These are phyloP conservation scores for Hypomontagnella monticulosa DNA, from an alignment of 495 filamentous ascomycete genomes.

Conservation along the genomic window DNA sequence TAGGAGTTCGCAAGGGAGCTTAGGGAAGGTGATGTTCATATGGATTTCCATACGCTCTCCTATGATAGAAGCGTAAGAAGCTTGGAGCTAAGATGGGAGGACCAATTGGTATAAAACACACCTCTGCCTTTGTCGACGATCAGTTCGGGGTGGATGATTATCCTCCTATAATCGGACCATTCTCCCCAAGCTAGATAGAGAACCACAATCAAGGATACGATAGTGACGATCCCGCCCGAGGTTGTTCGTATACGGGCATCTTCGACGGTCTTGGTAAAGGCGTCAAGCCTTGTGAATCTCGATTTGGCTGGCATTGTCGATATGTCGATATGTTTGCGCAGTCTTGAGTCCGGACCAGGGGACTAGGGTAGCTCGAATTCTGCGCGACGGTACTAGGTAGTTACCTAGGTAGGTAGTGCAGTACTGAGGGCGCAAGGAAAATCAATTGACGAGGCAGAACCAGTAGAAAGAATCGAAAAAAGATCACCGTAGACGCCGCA, in stretches of 20 bases:
- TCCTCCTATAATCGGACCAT: slow-evolving; percentile 90
- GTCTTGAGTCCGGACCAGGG: too few species aligned
- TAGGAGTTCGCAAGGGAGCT: slow-evolving; percentile 91
- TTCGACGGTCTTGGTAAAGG: slow-evolving; percentile 98
- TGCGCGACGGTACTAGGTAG: slow-evolving; percentile 18
- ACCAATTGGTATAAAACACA: slow-evolving; percentile 52
- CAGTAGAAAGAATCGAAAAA: slow-evolving; percentile 23
- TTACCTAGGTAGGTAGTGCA: neutral
- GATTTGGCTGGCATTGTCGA: slow-evolving; percentile 71
- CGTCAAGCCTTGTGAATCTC: slow-evolving; percentile 94
- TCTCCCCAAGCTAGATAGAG: slow-evolving; percentile 92
- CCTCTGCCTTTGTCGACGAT: slow-evolving; percentile 97
- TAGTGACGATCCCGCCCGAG: slow-evolving; percentile 93
- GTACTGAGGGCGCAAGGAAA: slow-evolving; percentile 6
- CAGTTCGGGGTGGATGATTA: slow-evolving; percentile 89
- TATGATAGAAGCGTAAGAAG: slow-evolving; percentile 47
- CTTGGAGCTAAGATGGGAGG: slow-evolving; percentile 24
- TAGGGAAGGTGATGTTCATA: slow-evolving; percentile 96
- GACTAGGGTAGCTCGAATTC: slow-evolving; percentile 15
- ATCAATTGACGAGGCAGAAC: slow-evolving; percentile 19
- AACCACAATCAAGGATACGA: slow-evolving; percentile 85
- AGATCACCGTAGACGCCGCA: slow-evolving; percentile 40
- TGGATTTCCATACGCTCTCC: slow-evolving; percentile 99
- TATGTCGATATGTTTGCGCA: slow-evolving; percentile 28
- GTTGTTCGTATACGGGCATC: slow-evolving; percentile 98